Evolutionary conservation across 2,329 filamentous ascomycete genomes (phyloP).

Genomic region (Sclerotinia sclerotiorum): DNA sequence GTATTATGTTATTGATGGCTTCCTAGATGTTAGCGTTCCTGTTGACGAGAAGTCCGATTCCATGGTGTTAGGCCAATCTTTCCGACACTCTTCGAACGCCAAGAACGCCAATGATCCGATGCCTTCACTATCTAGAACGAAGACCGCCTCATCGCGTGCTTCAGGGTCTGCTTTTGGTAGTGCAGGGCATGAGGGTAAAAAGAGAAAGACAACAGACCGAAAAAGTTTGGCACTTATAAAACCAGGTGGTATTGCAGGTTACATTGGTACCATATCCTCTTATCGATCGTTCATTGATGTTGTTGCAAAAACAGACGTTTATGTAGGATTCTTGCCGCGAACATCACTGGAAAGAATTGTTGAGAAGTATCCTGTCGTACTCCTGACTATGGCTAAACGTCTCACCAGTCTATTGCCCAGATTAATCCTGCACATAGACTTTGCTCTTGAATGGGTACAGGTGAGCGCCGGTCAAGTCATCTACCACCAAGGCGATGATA

Average conservation of each 20-base stretch:
- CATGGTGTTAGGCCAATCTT: constrained; percentile 36
- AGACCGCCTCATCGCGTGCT: constrained; percentile 44
- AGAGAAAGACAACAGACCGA: constrained; percentile 52
- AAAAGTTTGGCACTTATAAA: constrained; percentile 87
- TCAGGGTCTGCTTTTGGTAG: constrained; percentile 34
- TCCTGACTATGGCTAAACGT: constrained; percentile 94
- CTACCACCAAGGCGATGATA: constrained; percentile 90
- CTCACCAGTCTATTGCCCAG: constrained; percentile 85
- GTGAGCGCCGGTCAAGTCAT: constrained; percentile 94
- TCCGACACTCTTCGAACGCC: constrained; percentile 28
- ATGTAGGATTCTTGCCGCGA: constrained; percentile 90
- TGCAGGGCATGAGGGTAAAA: constrained; percentile 40
- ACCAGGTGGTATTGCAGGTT: constrained; percentile 89
- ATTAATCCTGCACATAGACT: constrained; percentile 93
- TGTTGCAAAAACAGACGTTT: constrained; percentile 95
- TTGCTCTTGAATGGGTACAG: constrained; percentile 97
- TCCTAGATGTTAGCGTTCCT: constrained; percentile 89
- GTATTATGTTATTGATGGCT: constrained; percentile 97
- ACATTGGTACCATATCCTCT: constrained; percentile 90
- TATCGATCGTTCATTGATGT: constrained; percentile 97
- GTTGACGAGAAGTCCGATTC: constrained; percentile 47
- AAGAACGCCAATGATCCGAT: constrained; percentile 43
- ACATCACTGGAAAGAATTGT: constrained; percentile 86
- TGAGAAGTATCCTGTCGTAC: constrained; percentile 85
- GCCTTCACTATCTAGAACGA: constrained; percentile 47